Percentiles rank a stretch among this genome's conserved stretches.
phyloP scores from a whole-genome alignment of 2,329 filamentous ascomycete species.

The Phoma herbarum region DNA sequence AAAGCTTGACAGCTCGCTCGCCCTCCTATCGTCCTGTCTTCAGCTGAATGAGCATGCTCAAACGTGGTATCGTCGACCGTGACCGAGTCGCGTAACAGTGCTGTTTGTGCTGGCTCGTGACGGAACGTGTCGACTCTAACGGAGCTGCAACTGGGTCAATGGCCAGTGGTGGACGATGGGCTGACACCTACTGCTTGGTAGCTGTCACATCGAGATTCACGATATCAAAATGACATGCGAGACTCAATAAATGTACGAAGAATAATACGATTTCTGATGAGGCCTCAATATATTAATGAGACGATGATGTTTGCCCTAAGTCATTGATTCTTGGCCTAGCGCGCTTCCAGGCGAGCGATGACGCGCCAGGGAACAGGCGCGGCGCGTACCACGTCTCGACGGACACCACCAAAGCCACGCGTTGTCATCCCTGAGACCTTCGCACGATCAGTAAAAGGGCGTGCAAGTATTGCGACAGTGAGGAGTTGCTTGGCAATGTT shows the following conservation, averaged over 20 bases:
- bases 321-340: neutral
- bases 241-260: neutral
- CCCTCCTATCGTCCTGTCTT: neutral
- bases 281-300: too few species aligned
- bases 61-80: neutral
- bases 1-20: constrained; percentile 14
- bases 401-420: constrained; percentile 2
- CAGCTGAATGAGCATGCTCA: neutral
- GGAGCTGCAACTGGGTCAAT: neutral
- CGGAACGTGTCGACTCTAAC: neutral
- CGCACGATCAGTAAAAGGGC: neutral
- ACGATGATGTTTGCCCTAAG: too few species aligned
- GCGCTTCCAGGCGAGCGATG: neutral
- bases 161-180: neutral
- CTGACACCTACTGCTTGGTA: neutral
- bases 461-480: neutral
- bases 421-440: neutral
- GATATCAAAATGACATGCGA: neutral
- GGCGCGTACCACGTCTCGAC: neutral
- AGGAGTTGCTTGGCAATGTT: neutral
- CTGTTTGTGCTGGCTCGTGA: neutral
- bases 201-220: neutral
- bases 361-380: neutral
- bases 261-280: too few species aligned
- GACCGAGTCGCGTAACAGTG: neutral